phyloP scores from a whole-genome alignment of 805 yeast species.

The Blastobotrys chiropterorum region DNA sequence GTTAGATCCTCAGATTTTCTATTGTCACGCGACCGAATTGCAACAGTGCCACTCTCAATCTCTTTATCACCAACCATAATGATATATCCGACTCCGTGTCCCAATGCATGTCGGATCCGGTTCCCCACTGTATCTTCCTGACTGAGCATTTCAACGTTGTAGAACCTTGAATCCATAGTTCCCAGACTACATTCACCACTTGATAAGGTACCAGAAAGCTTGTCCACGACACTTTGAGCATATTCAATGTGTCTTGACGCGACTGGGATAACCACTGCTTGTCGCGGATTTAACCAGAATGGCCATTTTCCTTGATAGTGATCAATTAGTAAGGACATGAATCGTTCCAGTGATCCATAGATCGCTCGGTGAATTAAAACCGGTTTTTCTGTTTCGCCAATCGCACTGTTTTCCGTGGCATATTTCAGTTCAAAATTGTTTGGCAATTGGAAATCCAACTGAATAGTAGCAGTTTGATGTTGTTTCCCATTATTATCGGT shows the following conservation, averaged over 20 bases:
- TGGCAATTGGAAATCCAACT: conserved; percentile 92
- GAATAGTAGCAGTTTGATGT: conserved; percentile 94
- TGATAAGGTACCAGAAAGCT: conserved; percentile 34
- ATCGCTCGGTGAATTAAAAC: conserved; percentile 96
- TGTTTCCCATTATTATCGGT: conserved; percentile 72
- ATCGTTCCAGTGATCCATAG: conserved; percentile 90
- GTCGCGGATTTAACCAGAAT: conserved; percentile 92
- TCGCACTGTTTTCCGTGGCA: conserved; percentile 25
- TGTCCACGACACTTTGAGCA: conserved; percentile 43
- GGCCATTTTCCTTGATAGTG: conserved; percentile 95
- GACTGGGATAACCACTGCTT: conserved; percentile 78
- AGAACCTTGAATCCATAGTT: conserved; percentile 48
- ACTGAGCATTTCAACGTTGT: conserved; percentile 68
- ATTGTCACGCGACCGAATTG: conserved; percentile 55
- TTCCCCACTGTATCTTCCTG: conserved; percentile 74
- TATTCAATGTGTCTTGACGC: conserved; percentile 52
- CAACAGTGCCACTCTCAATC: conserved; percentile 47
- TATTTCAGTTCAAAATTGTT: conserved; percentile 71
- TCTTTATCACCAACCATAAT: conserved; percentile 88
- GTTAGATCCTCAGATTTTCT: conserved; percentile 39
- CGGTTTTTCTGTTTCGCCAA: conserved; percentile 53
- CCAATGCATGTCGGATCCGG: conserved; percentile 72
- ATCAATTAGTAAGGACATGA: conserved; percentile 83
- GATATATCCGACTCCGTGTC: conserved; percentile 69
- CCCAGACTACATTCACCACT: background rate